Evolutionary conservation across 441 rosid genomes (phyloP).

Genomic region (Populus trichocarpa): DNA sequence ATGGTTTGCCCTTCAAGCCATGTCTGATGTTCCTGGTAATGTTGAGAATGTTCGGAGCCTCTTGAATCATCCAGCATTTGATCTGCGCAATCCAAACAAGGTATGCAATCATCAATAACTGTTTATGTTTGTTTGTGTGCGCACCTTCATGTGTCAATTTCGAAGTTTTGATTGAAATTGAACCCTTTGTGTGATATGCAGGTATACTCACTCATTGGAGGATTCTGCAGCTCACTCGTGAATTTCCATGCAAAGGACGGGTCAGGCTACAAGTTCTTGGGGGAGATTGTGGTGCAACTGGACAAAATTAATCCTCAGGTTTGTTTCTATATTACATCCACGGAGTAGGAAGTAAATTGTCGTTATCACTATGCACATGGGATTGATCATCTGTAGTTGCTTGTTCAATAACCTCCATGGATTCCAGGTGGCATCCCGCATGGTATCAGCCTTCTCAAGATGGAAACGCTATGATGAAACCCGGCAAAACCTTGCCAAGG

Average conservation of each 20-base stretch:
- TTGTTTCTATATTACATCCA: slow-evolving; percentile 1
- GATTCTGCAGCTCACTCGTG: slow-evolving; percentile 81
- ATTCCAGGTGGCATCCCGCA: slow-evolving; percentile 80
- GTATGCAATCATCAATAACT: slow-evolving; percentile 18
- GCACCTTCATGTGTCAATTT: slow-evolving; percentile 41
- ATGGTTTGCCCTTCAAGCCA: slow-evolving; percentile 96
- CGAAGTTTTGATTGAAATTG: slow-evolving; percentile 40
- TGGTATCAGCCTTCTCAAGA: slow-evolving; percentile 95
- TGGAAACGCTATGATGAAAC: slow-evolving; percentile 90
- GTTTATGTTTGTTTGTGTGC: neutral
- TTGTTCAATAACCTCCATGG: neutral
- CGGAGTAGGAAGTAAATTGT: neutral
- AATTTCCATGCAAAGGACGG: slow-evolving; percentile 97
- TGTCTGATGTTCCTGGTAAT: slow-evolving; percentile 77
- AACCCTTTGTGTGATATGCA: slow-evolving; percentile 5
- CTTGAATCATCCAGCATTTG: slow-evolving; percentile 80
- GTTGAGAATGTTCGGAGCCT: slow-evolving; percentile 76
- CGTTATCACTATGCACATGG: neutral
- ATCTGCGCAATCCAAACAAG: slow-evolving; percentile 94
- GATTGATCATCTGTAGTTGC: neutral
- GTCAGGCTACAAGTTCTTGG: slow-evolving; percentile 90
- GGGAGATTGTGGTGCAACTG: slow-evolving; percentile 76
- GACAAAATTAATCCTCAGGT: slow-evolving; percentile 98
- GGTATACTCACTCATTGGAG: slow-evolving; percentile 91
- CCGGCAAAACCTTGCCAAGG: slow-evolving; percentile 83